phyloP scores from a whole-genome alignment of 2,329 filamentous ascomycete genomes.

The Colletotrichum endophyticum region DNA sequence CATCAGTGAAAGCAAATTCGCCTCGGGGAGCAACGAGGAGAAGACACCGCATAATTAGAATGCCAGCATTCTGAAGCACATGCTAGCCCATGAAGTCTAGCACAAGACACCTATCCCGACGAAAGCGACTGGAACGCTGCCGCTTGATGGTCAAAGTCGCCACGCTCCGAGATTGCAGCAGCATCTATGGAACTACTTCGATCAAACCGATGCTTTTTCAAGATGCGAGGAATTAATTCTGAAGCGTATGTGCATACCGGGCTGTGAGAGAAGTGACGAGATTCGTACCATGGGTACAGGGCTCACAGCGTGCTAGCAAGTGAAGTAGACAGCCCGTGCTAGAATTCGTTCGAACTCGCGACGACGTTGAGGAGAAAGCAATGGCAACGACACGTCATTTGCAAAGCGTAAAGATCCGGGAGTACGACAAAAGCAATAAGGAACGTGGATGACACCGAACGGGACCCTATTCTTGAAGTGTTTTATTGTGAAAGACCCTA shows the following conservation, averaged over 20 bases:
- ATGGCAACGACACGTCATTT: not conserved
- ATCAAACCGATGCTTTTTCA: not conserved
- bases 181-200: not conserved
- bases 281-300: not conserved
- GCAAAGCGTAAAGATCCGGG: not conserved
- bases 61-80: not conserved
- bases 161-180: not conserved
- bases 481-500: not conserved
- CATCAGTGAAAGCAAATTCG: not conserved
- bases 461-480: not conserved
- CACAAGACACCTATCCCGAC: not conserved
- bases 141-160: fast-evolving
- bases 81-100: not conserved
- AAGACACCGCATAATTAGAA: not conserved
- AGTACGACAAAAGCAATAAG: not conserved
- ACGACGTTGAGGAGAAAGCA: not conserved
- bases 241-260: not conserved
- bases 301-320: not conserved
- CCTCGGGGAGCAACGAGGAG: not conserved
- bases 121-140: not conserved
- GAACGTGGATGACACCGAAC: not conserved
- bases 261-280: not conserved
- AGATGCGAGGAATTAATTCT: not conserved
- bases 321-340: not conserved
- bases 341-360: not conserved